These are phyloP conservation scores for Bothriochloa decipiens DNA, from an alignment of 176 grass and related monocot species.

Conservation along the genomic window DNA sequence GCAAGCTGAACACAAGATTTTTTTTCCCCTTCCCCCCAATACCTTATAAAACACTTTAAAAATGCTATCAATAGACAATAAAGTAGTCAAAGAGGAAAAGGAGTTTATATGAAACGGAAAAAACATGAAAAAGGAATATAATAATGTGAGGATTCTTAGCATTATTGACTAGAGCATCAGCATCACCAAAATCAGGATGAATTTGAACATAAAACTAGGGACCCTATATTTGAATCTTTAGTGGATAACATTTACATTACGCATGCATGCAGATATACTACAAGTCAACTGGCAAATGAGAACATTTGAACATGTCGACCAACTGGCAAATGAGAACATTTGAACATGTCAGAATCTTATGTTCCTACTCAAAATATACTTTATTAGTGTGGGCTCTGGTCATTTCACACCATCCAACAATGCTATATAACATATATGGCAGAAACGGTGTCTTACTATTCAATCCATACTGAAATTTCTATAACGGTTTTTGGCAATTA, in stretches of 20 bases:
- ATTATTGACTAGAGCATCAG: neutral
- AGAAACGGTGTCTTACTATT: neutral
- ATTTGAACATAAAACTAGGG: neutral
- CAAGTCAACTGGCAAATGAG: neutral
- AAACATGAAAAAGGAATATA: neutral
- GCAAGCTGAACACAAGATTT: neutral
- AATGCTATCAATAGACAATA: neutral
- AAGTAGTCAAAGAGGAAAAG: neutral
- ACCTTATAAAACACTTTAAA: slow-evolving; percentile 3
- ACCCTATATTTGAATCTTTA: neutral
- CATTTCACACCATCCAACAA: slow-evolving; percentile 10
- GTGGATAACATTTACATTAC: neutral
- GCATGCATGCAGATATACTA: neutral
- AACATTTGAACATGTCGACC: neutral
- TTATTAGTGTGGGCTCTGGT: slow-evolving; percentile 1
- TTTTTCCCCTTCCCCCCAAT: neutral
- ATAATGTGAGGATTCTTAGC: neutral
- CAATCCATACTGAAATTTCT: neutral
- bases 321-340: neutral
- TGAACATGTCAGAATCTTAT: neutral
- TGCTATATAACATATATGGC: neutral
- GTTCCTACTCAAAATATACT: neutral
- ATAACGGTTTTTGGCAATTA: slow-evolving; percentile 13
- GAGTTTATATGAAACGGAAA: neutral
- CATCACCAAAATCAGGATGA: slow-evolving; percentile 7